Base-by-base conservation (phyloP, 1,284 basidiomycete genomes). In the Cystobasidium pallidum region DNA sequence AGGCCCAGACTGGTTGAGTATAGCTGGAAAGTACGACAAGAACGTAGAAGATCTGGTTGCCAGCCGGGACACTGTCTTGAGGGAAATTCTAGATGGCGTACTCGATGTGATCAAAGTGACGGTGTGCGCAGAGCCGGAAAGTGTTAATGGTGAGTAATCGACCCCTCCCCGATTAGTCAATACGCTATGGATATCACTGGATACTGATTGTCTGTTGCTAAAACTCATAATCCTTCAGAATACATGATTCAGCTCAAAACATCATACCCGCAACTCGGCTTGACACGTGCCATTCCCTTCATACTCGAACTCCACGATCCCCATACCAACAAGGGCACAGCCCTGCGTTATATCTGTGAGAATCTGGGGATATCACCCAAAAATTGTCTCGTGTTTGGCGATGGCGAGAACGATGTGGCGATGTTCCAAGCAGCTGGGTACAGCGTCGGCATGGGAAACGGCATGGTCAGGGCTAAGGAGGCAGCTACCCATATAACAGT, bases 261-360 rank as follows among this genome's bases (percentile, higher is more conserved):
- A 34, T 32, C 36, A 15, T 64, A 74, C 49, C 62, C 70, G 4
- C 45, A 34, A 24, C 52, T 74, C 36, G 61, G 73, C 28, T 17
- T 72, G 21, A 74, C 73, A 15, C 70, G 73, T 15, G 73, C 73
- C 7, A 74, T 74, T 32, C 63, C 70, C 63, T 64, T 67, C 54
- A 74, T 74, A 13, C 71, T 74, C 1, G 73, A 74, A 49, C 28
- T 72, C n/a, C 54, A 72, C 32, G 73, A 73, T 30, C 57, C 65
- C 17, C 21, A 55, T 26, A 70, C 70, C 11, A 68, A 74, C 54
- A 74, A 74, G 57, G 70, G 57, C 17, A 67, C 58, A 45, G 73
- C 73, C 15, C 24, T 74, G 8, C 24, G 59, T 24, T 41, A 43
- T 11, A 68, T 74, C 13, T 74, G 73, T 26, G 30, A 67, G 19